A percentile compares a stretch with the other conserved stretches of the same genome.
phyloP scores from a whole-genome alignment of 2,329 filamentous ascomycete species.

The Fusarium subglutinans region DNA sequence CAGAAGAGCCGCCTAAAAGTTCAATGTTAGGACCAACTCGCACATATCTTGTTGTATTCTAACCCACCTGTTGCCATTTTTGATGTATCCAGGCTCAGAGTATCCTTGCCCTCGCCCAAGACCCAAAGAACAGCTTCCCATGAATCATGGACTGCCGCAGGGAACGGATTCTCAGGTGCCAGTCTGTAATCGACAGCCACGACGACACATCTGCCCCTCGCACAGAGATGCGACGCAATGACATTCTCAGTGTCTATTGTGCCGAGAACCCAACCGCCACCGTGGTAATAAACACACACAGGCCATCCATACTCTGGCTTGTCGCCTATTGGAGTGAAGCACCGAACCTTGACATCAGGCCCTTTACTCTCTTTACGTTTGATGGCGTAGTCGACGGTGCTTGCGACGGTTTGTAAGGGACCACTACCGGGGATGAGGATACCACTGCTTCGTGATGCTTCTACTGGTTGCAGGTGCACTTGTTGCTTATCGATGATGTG shows the following conservation, averaged over 20 bases:
- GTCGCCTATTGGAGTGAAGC: neutral
- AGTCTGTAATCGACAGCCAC: conserved; percentile 10
- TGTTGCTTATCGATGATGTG: conserved; percentile 21
- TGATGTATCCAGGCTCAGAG: neutral
- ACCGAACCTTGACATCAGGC: neutral
- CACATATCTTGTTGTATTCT: too few species aligned
- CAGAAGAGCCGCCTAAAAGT: neutral
- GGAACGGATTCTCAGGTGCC: neutral
- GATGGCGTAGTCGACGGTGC: neutral
- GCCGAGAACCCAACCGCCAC: conserved; percentile 11
- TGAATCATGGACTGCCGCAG: conserved; percentile 7
- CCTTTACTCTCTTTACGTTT: conserved; percentile 9
- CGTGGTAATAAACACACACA: conserved; percentile 13
- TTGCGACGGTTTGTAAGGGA: neutral
- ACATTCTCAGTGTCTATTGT: conserved; percentile 19
- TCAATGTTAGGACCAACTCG: too few species aligned
- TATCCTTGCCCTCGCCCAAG: rapidly evolving
- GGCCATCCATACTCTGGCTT: conserved; percentile 1
- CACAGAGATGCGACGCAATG: conserved; percentile 5
- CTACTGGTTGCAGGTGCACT: conserved; percentile 8
- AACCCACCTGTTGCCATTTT: neutral
- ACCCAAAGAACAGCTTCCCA: conserved; percentile 18
- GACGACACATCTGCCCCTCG: neutral
- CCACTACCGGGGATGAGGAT: conserved; percentile 6
- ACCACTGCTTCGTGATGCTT: neutral